phyloP scores from a whole-genome alignment of 331 rosid species.

The Pyracantha coccinea region DNA sequence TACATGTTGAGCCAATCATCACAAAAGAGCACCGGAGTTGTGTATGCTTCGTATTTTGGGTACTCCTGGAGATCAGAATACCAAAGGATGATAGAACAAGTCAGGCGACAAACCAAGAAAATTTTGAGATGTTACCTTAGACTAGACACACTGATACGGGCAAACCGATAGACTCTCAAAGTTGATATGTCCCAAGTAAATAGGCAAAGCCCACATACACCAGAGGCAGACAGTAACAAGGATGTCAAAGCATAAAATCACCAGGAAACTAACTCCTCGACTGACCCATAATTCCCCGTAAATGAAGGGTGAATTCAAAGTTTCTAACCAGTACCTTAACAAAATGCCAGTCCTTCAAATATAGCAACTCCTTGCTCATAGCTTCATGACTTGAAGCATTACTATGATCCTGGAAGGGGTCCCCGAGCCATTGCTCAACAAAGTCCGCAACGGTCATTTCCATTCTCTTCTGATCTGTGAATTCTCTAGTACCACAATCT shows the following conservation, averaged over 20 bases:
- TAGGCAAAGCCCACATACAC: not conserved
- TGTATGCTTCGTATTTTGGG: slow-evolving; percentile 70
- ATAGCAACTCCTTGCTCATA: slow-evolving; percentile 33
- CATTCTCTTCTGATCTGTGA: slow-evolving; percentile 81
- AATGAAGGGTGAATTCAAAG: not conserved
- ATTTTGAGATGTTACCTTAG: not conserved
- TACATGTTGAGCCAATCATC: slow-evolving; percentile 96
- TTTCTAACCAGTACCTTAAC: slow-evolving; percentile 50
- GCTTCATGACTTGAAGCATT: slow-evolving; percentile 9
- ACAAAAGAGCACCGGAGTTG: slow-evolving; percentile 61
- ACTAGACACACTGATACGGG: not conserved
- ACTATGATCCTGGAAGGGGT: slow-evolving; percentile 20
- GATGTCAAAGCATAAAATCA: not conserved
- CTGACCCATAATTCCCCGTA: not conserved
- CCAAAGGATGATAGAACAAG: slow-evolving; percentile 14
- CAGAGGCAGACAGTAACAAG: not conserved
- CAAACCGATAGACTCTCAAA: not conserved
- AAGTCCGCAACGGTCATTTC: slow-evolving; percentile 72
- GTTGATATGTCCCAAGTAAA: not conserved
- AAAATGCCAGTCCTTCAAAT: slow-evolving; percentile 99
- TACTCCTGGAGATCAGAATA: slow-evolving; percentile 52
- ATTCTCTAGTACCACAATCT: slow-evolving; percentile 68
- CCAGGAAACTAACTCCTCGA: not conserved
- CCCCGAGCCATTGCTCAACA: slow-evolving; percentile 38
- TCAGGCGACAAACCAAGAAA: slow-evolving; percentile 5